A percentile compares a stretch with the other conserved stretches of the same genome.
phyloP scores from a whole-genome alignment of 257 asterid genomes.

The Henckelia pumila region DNA sequence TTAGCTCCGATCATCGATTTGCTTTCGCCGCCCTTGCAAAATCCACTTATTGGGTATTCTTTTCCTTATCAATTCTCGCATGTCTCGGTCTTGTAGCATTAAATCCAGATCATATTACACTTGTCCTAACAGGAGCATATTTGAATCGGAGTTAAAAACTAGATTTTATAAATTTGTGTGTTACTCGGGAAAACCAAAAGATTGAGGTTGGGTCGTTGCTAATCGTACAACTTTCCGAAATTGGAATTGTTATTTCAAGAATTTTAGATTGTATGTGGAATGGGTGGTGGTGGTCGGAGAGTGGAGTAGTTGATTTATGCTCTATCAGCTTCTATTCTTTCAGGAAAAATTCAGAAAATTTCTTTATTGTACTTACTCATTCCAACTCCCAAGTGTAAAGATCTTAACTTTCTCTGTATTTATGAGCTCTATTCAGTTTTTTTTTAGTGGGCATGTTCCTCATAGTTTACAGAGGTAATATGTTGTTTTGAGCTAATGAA shows the following conservation, averaged over 20 bases:
- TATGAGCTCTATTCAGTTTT: neutral
- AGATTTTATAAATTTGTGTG: neutral
- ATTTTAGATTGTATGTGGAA: neutral
- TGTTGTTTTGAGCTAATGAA: neutral
- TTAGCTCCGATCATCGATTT: constrained; percentile 85
- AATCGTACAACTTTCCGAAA: too few species aligned
- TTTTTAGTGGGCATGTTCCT: neutral
- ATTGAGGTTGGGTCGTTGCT: neutral
- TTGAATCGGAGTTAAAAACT: neutral
- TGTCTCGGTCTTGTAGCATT: neutral
- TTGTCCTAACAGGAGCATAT: neutral
- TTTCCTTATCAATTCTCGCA: neutral
- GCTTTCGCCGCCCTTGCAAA: constrained; percentile 69
- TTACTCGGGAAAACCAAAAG: neutral
- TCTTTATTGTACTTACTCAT: neutral
- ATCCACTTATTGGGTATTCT: constrained; percentile 62
- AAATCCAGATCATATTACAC: too few species aligned
- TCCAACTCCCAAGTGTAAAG: neutral
- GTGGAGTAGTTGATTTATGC: neutral
- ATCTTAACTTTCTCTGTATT: neutral
- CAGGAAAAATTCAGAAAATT: neutral
- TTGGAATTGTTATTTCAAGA: neutral
- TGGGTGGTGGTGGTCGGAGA: neutral
- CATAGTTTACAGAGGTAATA: neutral
- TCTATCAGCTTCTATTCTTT: neutral